These are phyloP conservation scores for Xylaria flabelliformis DNA, from an alignment of 495 filamentous ascomycete genomes.

Conservation along the genomic window DNA sequence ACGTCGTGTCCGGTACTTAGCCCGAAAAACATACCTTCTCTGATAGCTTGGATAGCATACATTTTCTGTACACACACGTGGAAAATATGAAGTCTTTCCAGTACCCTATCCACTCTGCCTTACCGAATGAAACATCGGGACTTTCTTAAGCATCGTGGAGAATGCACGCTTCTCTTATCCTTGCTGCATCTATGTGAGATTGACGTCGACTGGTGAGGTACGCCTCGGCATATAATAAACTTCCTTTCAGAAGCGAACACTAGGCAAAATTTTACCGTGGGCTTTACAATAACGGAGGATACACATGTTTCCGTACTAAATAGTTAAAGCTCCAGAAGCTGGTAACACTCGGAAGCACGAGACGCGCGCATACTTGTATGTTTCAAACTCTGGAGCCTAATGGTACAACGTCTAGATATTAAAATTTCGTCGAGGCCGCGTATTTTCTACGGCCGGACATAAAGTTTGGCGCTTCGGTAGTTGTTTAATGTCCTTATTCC, in stretches of 20 bases:
- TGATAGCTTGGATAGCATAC: background rate
- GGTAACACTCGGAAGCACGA: conserved; percentile 12
- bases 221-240: conserved; percentile 19
- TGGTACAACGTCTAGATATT: conserved; percentile 10
- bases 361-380: conserved; percentile 18
- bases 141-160: conserved; percentile 26
- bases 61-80: conserved; percentile 12
- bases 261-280: background rate
- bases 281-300: background rate
- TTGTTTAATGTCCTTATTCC: conserved; percentile 23
- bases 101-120: conserved; percentile 15
- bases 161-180: conserved; percentile 14
- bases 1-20: conserved; percentile 2
- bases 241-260: background rate
- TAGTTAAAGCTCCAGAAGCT: conserved; percentile 9
- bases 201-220: conserved; percentile 10
- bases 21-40: background rate
- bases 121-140: conserved; percentile 29
- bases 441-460: conserved; percentile 9
- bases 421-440: conserved; percentile 4
- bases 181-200: conserved; percentile 23
- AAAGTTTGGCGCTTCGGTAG: conserved; percentile 18
- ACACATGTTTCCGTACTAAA: background rate
- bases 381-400: conserved; percentile 6
- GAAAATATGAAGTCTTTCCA: conserved; percentile 1